Evolutionary conservation across 75 land plant species (phyloP), one percentile per base, ranked within the genome.

Genomic region (Ceratopteris richardii): DNA sequence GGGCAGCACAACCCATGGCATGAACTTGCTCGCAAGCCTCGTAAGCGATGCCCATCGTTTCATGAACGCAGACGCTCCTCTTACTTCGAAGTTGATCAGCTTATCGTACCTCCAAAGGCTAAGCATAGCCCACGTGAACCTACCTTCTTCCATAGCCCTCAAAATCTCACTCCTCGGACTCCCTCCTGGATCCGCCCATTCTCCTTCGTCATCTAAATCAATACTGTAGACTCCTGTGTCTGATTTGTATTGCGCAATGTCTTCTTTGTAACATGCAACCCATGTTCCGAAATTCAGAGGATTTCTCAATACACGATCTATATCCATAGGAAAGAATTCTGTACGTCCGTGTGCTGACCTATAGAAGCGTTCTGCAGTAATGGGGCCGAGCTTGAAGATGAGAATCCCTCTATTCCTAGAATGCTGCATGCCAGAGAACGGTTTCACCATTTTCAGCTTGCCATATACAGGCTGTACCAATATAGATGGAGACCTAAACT

Each of bases 271-370:
- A 4, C 76, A 59, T 14, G 98, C 95, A 10, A 81, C 54, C 71
- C 73, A 89, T 0, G 96, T 93, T 44, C 87, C 96, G 27, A 77
- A 75, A 50, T 57, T 72, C 54, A 85, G 81, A 46, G 44, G 61
- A 73, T 81, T 82, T 20, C 50, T 31, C 12, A 93, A 77, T 0
- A 93, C 77, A 23, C 77, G 44, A 53, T 77, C 87, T 27, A 93
- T 89, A 69, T 93, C 98, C 42, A 67, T 68, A 7, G 98, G 98
- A 69, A 89, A 93, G 72, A 93, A 93, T 72, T 93, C 95, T 11
- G 67, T 62, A 44, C 77, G 64, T 42, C 85, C 65, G 65, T 82
- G 61, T 1, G 61, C 61, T 30, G 56, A 41, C 16, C 87, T 75
- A 67, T 93, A 93, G 54, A 93, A 66, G n/a, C 54, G 3, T 54